These are phyloP conservation scores for Penicillium paneum DNA, from an alignment of 2,329 filamentous ascomycete species.

Conservation along the genomic window DNA sequence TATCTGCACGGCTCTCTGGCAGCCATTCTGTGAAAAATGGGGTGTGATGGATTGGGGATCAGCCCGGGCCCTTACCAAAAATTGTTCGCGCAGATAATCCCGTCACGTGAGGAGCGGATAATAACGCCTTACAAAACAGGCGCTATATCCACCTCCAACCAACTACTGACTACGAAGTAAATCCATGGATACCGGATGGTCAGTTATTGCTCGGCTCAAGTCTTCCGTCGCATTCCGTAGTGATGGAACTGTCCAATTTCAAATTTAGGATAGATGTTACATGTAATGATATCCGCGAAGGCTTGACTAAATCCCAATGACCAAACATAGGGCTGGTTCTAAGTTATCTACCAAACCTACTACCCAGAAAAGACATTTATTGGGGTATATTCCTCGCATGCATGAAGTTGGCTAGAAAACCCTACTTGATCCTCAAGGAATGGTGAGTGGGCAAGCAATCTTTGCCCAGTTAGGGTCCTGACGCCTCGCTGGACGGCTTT, in stretches of 20 bases:
- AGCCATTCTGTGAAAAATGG: conserved; percentile 34
- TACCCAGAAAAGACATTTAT: neutral
- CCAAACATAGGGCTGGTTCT: neutral
- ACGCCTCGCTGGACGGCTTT: too few species aligned
- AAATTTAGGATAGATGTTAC: neutral
- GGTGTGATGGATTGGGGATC: conserved; percentile 20
- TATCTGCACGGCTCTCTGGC: conserved; percentile 40
- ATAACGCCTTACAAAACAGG: conserved; percentile 11
- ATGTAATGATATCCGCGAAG: neutral
- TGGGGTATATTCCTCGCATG: neutral
- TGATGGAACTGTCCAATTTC: neutral
- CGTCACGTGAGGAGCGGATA: conserved; percentile 14
- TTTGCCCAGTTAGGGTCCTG: neutral
- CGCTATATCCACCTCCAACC: neutral
- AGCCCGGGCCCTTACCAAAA: conserved; percentile 25
- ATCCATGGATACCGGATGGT: neutral
- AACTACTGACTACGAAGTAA: too few species aligned
- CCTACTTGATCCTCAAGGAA: neutral
- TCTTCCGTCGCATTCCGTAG: neutral
- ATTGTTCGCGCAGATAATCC: conserved; percentile 28
- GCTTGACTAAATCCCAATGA: neutral
- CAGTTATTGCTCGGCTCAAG: neutral
- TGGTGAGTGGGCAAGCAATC: neutral
- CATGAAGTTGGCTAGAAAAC: neutral
- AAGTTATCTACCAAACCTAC: neutral